Conservation (phyloP, 2,329 filamentous ascomycete genomes). For the Epichloe brachyelytri region DNA sequence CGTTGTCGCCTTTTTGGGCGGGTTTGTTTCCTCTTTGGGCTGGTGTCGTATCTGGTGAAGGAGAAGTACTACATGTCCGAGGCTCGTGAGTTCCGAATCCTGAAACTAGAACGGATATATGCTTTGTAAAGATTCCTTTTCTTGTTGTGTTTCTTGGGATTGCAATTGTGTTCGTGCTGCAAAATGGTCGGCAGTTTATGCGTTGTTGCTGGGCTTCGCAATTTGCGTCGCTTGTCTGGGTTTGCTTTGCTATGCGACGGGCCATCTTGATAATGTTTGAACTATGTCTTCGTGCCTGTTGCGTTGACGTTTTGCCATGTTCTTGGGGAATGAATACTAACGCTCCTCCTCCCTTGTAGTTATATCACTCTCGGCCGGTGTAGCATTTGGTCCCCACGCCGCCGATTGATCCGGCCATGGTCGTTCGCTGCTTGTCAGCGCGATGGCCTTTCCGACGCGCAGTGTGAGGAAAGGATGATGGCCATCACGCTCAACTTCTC, state of each 20-base stretch:
- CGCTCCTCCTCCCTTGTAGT: conserved; percentile 28
- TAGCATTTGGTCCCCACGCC: conserved; percentile 66
- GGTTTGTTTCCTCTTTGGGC: conserved; percentile 83
- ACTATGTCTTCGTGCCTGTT: too few species aligned
- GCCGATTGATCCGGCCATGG: conserved; percentile 63
- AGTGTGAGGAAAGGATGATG: conserved; percentile 44
- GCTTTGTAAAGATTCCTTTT: too few species aligned
- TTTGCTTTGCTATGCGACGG: too few species aligned
- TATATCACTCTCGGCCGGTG: conserved; percentile 68
- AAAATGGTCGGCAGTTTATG: too few species aligned
- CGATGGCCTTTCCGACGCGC: conserved; percentile 8
- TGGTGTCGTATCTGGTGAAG: conserved; percentile 82
- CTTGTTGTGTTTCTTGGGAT: too few species aligned
- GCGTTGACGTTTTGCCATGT: too few species aligned
- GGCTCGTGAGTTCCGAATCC: conserved; percentile 49
- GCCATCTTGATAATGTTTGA: too few species aligned
- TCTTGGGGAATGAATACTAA: not conserved
- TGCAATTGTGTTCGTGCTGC: too few species aligned
- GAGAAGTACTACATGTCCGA: conserved; percentile 87
- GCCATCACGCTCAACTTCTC: conserved; percentile 72
- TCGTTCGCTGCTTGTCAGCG: conserved; percentile 49
- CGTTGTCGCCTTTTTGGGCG: conserved; percentile 65
- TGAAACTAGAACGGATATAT: not conserved
- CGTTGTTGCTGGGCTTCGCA: too few species aligned
- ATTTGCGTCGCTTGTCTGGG: too few species aligned